These are phyloP conservation scores for Flammula alnicola DNA, from an alignment of 1,284 basidiomycete species.

Conservation along the genomic window DNA sequence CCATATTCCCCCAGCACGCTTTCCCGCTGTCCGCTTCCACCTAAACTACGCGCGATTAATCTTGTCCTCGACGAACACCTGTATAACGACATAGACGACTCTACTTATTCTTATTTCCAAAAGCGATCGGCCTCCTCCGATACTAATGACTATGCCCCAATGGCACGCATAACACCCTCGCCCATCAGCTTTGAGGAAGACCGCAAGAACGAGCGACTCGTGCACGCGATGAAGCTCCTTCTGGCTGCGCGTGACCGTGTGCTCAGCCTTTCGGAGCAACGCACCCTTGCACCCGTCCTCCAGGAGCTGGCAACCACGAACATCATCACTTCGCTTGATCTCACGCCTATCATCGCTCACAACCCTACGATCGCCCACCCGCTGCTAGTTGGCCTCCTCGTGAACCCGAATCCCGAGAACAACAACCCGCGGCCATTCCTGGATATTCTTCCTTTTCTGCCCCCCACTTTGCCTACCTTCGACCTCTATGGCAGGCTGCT, in stretches of 20 bases:
- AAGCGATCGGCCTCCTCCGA: constrained; percentile 40
- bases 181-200: constrained; percentile 40
- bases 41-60: constrained; percentile 71
- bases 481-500: constrained; percentile 71
- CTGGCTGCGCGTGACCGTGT: constrained; percentile 70
- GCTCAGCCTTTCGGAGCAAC: constrained; percentile 72
- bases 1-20: constrained; percentile 75
- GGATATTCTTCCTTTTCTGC: constrained; percentile 59
- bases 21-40: constrained; percentile 69
- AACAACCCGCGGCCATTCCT: constrained; percentile 54
- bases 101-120: constrained; percentile 40
- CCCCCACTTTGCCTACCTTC: constrained; percentile 73
- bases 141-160: constrained; percentile 31
- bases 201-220: constrained; percentile 39
- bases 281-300: constrained; percentile 56
- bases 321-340: constrained; percentile 68
- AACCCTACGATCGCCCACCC: constrained; percentile 72
- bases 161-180: constrained; percentile 22
- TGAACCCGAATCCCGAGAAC: constrained; percentile 38
- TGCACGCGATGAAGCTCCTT: constrained; percentile 65
- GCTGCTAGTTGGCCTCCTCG: constrained; percentile 61
- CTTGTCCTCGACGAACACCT: constrained; percentile 64
- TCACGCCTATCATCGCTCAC: constrained; percentile 64
- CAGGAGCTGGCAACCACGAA: constrained; percentile 48
- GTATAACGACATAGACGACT: constrained; percentile 36